Conservation (phyloP, 768 basidiomycete genomes). For the Xerocomellus amylosporus region DNA sequence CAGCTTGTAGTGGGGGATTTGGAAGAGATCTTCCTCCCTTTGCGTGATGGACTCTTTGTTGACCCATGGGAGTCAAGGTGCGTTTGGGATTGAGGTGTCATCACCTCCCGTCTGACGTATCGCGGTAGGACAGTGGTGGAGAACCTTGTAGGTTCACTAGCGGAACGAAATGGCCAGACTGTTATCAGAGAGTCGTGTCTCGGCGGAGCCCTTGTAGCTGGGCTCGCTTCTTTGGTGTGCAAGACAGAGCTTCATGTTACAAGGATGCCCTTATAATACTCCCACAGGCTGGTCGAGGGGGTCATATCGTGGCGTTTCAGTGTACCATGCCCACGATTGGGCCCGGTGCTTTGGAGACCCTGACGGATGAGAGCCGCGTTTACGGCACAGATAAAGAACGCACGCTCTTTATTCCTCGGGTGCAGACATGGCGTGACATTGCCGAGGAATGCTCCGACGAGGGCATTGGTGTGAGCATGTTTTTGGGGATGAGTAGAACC, state of each 20-base stretch:
- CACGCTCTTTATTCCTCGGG: slow-evolving; percentile 74
- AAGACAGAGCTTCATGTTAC: slow-evolving; percentile 12
- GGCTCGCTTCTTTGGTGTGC: slow-evolving; percentile 69
- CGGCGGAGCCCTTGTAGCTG: slow-evolving; percentile 72
- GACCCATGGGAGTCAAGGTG: slow-evolving; percentile 71
- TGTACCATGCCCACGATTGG: slow-evolving; percentile 69
- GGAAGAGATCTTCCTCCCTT: slow-evolving; percentile 88
- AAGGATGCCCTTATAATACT: slow-evolving; percentile 7
- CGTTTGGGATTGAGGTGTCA: slow-evolving; percentile 21
- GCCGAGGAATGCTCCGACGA: slow-evolving; percentile 87
- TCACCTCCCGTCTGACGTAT: slow-evolving; percentile 5
- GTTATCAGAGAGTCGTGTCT: slow-evolving; percentile 58
- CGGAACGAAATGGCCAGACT: slow-evolving; percentile 54
- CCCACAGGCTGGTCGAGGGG: slow-evolving; percentile 61
- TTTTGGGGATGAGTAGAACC: slow-evolving; percentile 74
- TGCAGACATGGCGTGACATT: slow-evolving; percentile 73
- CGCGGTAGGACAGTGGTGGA: slow-evolving; percentile 58
- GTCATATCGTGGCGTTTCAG: slow-evolving; percentile 74
- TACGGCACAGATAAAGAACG: slow-evolving; percentile 88
- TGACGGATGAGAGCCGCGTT: slow-evolving; percentile 58
- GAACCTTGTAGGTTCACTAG: slow-evolving; percentile 61
- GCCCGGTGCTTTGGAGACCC: slow-evolving; percentile 60
- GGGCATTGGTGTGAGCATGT: slow-evolving; percentile 88
- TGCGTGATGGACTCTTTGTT: slow-evolving; percentile 71
- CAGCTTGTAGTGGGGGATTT: slow-evolving; percentile 86